Evolutionary conservation across 345 rosid genomes (phyloP), one percentile per base, ranked within the genome.

Genomic region (Melaleuca alternifolia): DNA sequence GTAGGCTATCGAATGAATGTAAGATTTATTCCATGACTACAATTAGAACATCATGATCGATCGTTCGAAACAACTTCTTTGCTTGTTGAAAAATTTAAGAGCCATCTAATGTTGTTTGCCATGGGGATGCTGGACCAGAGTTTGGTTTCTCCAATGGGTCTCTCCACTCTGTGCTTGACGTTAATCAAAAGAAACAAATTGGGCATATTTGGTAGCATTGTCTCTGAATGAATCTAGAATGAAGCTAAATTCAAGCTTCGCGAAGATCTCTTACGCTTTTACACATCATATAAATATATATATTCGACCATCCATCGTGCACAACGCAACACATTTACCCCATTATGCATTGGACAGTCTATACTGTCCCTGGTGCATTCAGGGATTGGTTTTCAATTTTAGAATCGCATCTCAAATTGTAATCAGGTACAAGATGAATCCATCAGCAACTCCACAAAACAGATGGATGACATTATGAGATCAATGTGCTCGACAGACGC

Each of bases 1-100:
- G 71, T 59, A n/a, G 71, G 37, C 5, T 30, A 59, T 59, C 71
- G n/a, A n/a, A 59, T n/a, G 71, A 59, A 59, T 6, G 18, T 13
- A 13, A 8, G 12, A 59, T 59, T 30, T n/a, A 59, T n/a, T 0
- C 0, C 24, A 8, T 9, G 24, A 71, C 11, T 10, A 0, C 18
- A 16, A 71, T 71, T 23, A 71, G 23, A 71, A 9, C 79, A 71
- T 71, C 48, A 37, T 18, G 79, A 71, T 71, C 79, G 37, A 37
- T 71, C 24, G 21, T 21, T 71, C 18, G 23, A 24, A 71, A 44
- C 24, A 71, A 71, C 81, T 18, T 15, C 41, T 4, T 41, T 41
- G 41, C 41, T 41, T 41, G 41, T 41, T 2, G 41, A 41, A 41
- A 4, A 41, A 41, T 41, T 41, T 41, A n/a, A n/a, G n/a, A n/a